Conservation (phyloP, 331 rosid species). For the Quercus lobata region DNA sequence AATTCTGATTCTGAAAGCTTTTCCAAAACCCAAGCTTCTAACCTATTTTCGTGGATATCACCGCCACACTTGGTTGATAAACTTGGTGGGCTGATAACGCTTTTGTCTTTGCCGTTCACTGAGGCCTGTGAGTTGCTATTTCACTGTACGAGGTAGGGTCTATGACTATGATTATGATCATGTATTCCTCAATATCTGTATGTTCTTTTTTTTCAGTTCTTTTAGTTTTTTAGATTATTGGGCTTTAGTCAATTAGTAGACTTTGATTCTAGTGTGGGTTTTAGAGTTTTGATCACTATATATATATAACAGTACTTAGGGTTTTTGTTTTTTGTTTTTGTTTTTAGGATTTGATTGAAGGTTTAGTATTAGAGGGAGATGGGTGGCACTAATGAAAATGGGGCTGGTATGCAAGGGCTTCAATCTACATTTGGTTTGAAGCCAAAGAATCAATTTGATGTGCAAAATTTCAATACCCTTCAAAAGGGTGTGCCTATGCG, state of each 20-base stretch:
- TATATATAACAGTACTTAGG: not conserved
- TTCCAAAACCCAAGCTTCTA: not conserved
- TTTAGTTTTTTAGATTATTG: slow-evolving; percentile 10
- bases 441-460: slow-evolving; percentile 34
- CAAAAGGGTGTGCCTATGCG: slow-evolving; percentile 39
- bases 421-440: slow-evolving; percentile 32
- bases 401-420: slow-evolving; percentile 23
- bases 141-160: slow-evolving; percentile 26
- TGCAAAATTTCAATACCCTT: slow-evolving; percentile 27
- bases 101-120: not conserved
- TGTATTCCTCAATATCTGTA: not conserved
- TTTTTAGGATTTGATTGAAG: not conserved
- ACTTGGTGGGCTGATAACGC: not conserved
- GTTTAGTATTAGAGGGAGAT: slow-evolving; percentile 24
- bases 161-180: slow-evolving; percentile 21
- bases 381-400: slow-evolving; percentile 53
- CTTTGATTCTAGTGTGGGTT: not conserved
- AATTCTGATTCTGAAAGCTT: not conserved
- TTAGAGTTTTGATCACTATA: not conserved
- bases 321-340: slow-evolving; percentile 9
- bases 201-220: not conserved
- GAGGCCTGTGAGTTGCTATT: not conserved
- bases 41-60: not conserved
- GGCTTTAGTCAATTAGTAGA: not conserved
- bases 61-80: not conserved